Percentiles rank a stretch among this genome's conserved stretches.
These are phyloP conservation scores for Candida smagusa DNA, from an alignment of 1,139 yeast genomes.

Conservation along the genomic window DNA sequence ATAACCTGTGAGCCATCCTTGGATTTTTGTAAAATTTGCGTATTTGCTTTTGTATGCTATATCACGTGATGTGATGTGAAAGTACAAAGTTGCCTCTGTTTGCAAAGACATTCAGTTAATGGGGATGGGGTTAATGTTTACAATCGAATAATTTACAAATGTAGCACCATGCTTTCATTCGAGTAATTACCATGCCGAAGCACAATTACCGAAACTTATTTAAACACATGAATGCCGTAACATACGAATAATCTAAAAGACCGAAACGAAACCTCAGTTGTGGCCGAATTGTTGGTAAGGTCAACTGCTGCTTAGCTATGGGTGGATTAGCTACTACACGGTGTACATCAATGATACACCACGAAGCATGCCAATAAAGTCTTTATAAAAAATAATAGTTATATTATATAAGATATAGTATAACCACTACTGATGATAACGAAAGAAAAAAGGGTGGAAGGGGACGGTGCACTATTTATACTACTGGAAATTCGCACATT, in stretches of 20 bases:
- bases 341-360: conserved; percentile 15
- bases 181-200: conserved; percentile 13
- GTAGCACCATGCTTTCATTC: conserved; percentile 31
- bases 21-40: background rate
- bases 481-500: background rate
- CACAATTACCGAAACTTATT: conserved; percentile 15
- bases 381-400: conserved; percentile 18
- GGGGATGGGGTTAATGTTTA: background rate
- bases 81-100: background rate
- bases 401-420: conserved; percentile 21
- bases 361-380: conserved; percentile 13
- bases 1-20: conserved; percentile 79
- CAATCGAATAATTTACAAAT: conserved; percentile 9
- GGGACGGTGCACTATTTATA: conserved; percentile 12
- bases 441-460: conserved; percentile 13
- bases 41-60: background rate
- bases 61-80: conserved; percentile 1
- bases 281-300: conserved; percentile 20
- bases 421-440: conserved; percentile 21
- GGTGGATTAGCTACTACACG: conserved; percentile 13
- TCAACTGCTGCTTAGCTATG: conserved; percentile 20
- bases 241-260: conserved; percentile 28
- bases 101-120: background rate
- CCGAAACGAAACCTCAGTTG: conserved; percentile 26
- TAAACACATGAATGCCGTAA: conserved; percentile 21